Percentiles rank a stretch among this genome's conserved stretches.
Conservation (phyloP, 176 grass and related monocot genomes). For the Aegilops tauschii region DNA sequence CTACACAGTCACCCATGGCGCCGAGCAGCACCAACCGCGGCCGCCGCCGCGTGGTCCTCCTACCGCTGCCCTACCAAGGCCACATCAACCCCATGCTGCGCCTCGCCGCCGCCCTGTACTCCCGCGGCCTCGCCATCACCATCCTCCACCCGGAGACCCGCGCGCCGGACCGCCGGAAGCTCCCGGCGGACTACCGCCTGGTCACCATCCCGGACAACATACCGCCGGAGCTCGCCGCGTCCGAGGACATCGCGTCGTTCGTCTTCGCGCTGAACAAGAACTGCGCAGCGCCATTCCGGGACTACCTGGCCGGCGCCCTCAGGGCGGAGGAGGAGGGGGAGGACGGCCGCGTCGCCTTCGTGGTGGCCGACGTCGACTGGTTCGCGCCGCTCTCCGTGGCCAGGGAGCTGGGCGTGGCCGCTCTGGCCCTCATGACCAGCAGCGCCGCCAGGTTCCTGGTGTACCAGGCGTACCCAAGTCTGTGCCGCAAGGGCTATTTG, state of each 20-base stretch:
- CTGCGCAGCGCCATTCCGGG: constrained; percentile 6
- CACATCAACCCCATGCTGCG: constrained; percentile 10
- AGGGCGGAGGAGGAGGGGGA: too few species aligned
- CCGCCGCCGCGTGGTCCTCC: not conserved
- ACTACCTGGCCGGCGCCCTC: not conserved
- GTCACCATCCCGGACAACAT: not conserved
- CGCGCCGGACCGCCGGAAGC: not conserved
- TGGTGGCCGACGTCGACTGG: constrained; percentile 20
- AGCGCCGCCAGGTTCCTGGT: constrained; percentile 10
- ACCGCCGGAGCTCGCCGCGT: constrained; percentile 6
- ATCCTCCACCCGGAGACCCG: not conserved
- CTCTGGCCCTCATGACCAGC: constrained; percentile 20
- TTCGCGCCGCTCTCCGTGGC: not conserved
- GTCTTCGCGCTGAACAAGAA: constrained; percentile 8
- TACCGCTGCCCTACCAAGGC: not conserved
- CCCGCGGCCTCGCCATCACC: not conserved
- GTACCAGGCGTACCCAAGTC: not conserved
- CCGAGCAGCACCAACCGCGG: not conserved
- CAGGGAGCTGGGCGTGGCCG: constrained; percentile 14
- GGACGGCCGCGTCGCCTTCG: not conserved
- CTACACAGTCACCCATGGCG: not conserved
- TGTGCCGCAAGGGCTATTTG: not conserved
- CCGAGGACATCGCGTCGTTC: not conserved
- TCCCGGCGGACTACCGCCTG: not conserved
- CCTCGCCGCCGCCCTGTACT: not conserved